These are phyloP conservation scores for Neonectria faginata DNA, from an alignment of 2,329 filamentous ascomycete species.

Conservation along the genomic window DNA sequence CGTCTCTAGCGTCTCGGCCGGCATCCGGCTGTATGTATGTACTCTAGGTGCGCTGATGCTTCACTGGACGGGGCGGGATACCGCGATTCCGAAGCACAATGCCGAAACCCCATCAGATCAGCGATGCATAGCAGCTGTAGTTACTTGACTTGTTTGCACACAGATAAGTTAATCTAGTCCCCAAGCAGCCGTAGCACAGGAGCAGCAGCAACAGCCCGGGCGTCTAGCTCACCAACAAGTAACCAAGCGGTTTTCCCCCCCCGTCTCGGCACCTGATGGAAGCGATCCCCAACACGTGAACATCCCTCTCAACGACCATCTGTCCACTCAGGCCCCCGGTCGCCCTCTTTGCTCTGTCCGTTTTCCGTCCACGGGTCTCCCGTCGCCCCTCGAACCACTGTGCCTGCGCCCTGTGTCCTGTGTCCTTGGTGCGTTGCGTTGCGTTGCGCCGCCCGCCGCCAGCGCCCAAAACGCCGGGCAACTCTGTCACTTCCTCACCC, in stretches of 20 bases:
- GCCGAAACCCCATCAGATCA: constrained; percentile 17
- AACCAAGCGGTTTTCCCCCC: constrained; percentile 15
- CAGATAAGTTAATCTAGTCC: neutral
- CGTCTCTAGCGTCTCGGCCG: constrained; percentile 24
- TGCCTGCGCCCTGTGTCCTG: constrained; percentile 29
- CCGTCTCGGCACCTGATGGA: constrained; percentile 41
- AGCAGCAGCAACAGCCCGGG: neutral
- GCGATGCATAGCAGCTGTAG: neutral
- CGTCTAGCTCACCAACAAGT: constrained; percentile 15
- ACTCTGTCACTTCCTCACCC: constrained; percentile 28
- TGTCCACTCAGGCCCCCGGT: constrained; percentile 31
- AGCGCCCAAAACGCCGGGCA: constrained; percentile 19
- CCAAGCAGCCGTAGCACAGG: neutral
- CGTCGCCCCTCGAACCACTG: constrained; percentile 27
- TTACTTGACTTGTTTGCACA: neutral
- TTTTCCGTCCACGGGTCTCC: constrained; percentile 7
- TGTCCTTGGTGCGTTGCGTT: constrained; percentile 5
- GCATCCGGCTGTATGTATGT: constrained; percentile 14
- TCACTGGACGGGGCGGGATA: constrained; percentile 5
- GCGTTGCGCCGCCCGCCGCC: constrained; percentile 12
- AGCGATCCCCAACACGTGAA: constrained; percentile 45
- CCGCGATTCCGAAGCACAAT: constrained; percentile 20
- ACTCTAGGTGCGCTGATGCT: neutral
- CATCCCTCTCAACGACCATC: constrained; percentile 45
- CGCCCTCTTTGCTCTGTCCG: constrained; percentile 31